Percentiles rank a stretch among this genome's conserved stretches.
Conservation (phyloP, 441 rosid genomes). For the Sinapis alba region DNA sequence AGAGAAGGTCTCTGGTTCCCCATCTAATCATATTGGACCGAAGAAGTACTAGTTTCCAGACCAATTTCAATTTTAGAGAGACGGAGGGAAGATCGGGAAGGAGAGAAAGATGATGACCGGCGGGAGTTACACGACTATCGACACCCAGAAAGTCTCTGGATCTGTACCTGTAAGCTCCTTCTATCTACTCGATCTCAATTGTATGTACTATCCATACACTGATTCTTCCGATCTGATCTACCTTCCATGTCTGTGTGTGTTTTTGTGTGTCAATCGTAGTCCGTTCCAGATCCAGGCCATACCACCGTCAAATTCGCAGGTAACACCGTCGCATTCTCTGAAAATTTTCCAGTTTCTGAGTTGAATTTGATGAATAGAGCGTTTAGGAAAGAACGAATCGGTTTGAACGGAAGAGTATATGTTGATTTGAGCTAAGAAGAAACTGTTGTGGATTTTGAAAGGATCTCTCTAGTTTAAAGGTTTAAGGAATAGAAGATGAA, state of each 20-base stretch:
- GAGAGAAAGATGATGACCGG: constrained; percentile 77
- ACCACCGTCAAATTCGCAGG: constrained; percentile 77
- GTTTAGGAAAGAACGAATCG: constrained; percentile 11
- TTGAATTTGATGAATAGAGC: constrained; percentile 16
- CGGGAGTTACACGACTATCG: constrained; percentile 80
- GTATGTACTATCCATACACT: background rate
- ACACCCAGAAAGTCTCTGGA: constrained; percentile 87
- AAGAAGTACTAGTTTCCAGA: background rate
- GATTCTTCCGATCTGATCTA: constrained; percentile 44
- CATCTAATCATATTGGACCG: constrained; percentile 27
- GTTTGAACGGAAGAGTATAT: too few species aligned
- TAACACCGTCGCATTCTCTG: constrained; percentile 29
- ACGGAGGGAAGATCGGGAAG: constrained; percentile 16
- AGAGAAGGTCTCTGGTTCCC: background rate
- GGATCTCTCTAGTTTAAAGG: background rate
- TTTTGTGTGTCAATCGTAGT: constrained; percentile 45
- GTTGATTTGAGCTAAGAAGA: background rate
- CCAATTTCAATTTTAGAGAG: constrained; percentile 7
- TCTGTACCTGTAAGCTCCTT: constrained; percentile 78
- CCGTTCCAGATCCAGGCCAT: constrained; percentile 85
- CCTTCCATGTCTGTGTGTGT: background rate
- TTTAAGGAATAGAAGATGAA: background rate
- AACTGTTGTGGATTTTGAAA: background rate
- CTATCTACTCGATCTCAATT: constrained; percentile 11
- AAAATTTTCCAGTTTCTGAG: background rate